Base-by-base conservation (phyloP, 2,329 filamentous ascomycete genomes). In the Endocalyx cinctus region DNA sequence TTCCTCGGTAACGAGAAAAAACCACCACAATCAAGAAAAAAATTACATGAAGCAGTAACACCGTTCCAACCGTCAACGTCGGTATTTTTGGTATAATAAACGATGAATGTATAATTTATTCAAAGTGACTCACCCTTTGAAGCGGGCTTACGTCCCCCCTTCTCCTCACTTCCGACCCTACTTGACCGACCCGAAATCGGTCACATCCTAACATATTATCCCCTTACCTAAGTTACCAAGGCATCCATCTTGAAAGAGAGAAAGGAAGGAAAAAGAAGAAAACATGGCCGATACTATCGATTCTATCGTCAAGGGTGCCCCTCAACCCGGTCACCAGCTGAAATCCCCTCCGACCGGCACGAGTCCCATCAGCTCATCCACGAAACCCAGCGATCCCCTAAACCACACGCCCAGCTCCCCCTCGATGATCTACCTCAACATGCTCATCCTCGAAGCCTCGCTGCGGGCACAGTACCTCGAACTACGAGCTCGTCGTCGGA, bases 391-490 rank as follows among this genome's bases (percentile, higher is more conserved):
- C 55, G 87, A 94, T 57, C 87, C 87, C 17, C 75, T 90, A 42
- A 82, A 80, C 50, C 79, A 82, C 41, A 79, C 90, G 12, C 89
- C 89, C n/a, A 90, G 85, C 55, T 87, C 87, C 12, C 89, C 89
- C 28, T 87, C 87, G 34, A 92, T 95, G 70, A 96, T 98, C 55
- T 98, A 98, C 66, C 80, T 98, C 52, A 98, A 98, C 63, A 82
- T 98, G 16, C 77, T 98, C 38, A 94, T 98, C 51, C 85, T 98
- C 60, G 92, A 98, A 61, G 88, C 87, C 30, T 95, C 88, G 5
- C 71, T 98, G 22, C 87, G 92, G 45, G 82, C 87, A 16, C 92
- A 98, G 53, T 97, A 94, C 62, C 79, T 98, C 36, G 86, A 88
- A 42, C 74, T 97, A 27, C 85, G 90, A 38, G 85, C 88, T 29